Conservation (phyloP, 2,329 filamentous ascomycete species). For the Colletotrichum spinosum region DNA sequence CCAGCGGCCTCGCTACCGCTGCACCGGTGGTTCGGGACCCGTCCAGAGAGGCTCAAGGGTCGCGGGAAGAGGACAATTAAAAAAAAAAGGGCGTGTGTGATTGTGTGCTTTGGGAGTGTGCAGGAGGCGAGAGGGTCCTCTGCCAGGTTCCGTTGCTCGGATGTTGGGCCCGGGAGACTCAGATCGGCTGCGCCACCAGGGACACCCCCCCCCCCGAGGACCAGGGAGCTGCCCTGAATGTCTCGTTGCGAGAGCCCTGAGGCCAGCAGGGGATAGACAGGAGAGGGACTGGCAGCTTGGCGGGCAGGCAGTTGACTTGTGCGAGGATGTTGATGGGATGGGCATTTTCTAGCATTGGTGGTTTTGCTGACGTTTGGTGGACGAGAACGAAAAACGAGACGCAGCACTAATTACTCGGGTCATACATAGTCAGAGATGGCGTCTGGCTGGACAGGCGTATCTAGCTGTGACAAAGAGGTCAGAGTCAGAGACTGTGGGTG, state of each 20-base stretch:
- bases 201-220: neutral
- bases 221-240: conserved; percentile 28
- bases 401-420: too few relatives aligned
- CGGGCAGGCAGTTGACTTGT: conserved; percentile 10
- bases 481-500: too few relatives aligned
- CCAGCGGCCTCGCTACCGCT: conserved; percentile 9
- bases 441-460: too few relatives aligned
- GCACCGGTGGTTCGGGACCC: conserved; percentile 32
- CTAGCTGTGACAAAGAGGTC: too few relatives aligned
- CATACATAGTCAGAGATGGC: too few relatives aligned
- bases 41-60: too few relatives aligned
- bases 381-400: neutral
- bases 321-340: conserved; percentile 8
- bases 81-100: neutral
- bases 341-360: neutral
- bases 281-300: conserved; percentile 13
- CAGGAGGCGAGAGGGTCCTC: neutral
- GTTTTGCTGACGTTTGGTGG: neutral
- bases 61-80: too few relatives aligned
- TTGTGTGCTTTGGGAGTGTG: neutral
- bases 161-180: conserved; percentile 32
- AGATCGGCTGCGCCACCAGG: conserved; percentile 34
- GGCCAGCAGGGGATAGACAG: conserved; percentile 12
- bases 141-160: conserved; percentile 25
- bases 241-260: conserved; percentile 12